These are phyloP conservation scores for Hypoxylon fuscum DNA, from an alignment of 495 filamentous ascomycete genomes.

Conservation along the genomic window DNA sequence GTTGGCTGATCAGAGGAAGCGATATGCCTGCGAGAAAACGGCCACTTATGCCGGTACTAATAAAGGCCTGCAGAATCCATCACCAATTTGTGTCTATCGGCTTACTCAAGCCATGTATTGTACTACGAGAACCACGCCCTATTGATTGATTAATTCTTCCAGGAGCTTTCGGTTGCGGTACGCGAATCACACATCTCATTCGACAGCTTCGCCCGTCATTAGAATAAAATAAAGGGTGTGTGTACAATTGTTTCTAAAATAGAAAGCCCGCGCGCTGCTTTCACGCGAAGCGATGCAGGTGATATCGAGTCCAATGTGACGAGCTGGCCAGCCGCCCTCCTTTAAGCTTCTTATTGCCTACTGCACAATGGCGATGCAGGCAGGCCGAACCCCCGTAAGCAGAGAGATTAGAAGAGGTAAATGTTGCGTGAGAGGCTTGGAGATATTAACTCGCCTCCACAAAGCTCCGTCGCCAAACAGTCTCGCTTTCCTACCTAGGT, in stretches of 20 bases:
- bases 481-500: conserved; percentile 34
- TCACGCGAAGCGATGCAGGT: conserved; percentile 41
- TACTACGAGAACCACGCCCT: conserved; percentile 19
- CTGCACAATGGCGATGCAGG: conserved; percentile 10
- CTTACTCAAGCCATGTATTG: conserved; percentile 36
- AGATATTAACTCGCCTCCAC: conserved; percentile 16
- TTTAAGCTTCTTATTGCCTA: conserved; percentile 34
- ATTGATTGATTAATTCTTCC: conserved; percentile 12
- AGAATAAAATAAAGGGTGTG: too few species aligned
- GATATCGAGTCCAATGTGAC: conserved; percentile 39
- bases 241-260: conserved; percentile 33
- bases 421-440: conserved; percentile 2
- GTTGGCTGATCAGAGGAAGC: conserved; percentile 30
- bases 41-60: conserved; percentile 40
- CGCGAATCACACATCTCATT: conserved; percentile 22
- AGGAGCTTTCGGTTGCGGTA: conserved; percentile 20
- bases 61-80: conserved; percentile 28
- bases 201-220: conserved; percentile 6
- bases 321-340: conserved; percentile 30
- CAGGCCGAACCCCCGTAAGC: too few species aligned
- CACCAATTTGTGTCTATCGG: conserved; percentile 17
- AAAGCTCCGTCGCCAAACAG: not conserved
- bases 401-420: conserved; percentile 4
- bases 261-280: conserved; percentile 24
- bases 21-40: conserved; percentile 26